Evolutionary conservation across 2,329 filamentous ascomycete species (phyloP), one percentile per base, ranked within the genome.

Genomic region (Ophiostoma montium): DNA sequence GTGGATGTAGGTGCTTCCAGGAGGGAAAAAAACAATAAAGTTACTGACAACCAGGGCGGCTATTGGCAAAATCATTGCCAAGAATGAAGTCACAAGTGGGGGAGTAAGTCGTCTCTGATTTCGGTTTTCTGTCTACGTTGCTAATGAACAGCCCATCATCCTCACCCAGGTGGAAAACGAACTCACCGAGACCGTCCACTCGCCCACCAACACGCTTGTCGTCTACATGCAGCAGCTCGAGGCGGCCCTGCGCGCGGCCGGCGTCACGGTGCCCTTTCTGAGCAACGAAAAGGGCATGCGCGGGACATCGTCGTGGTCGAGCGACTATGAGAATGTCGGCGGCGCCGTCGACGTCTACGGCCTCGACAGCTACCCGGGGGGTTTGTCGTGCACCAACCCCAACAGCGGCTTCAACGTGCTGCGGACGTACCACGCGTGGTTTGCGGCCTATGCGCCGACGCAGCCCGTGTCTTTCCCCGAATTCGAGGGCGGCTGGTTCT

Each of bases 101-200:
- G 86, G 86, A 9, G 53, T 54, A 43, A 44, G 53, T 48, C 12
- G 11, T 33, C 15, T 31, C 12, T 5, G 16, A 27, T 23, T n/a
- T 27, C 19, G 10, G 3, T 9, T 35, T 16, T 16, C 23, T 33
- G 3, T 35, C n/a, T 18, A 12, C n/a, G 11, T n/a, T 3, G 12
- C 38, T 19, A 5, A 38, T 41, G 39, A 12, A 42, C 27, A 53
- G 0, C 85, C 85, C 0, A 72, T 94, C 8, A 86, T 94, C 52
- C 66, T 90, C 1, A 73, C 84, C 38, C 86, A 94, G 61, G 81
- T 84, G 0, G 86, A 94, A 61, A 94, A 92, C 54, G 86, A 92
- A 61, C 89, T 90, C 8, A 35, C 35, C 33, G 53, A 53, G 18
- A 49, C 41, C 3, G 38, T n/a, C 10, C 48, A 51, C 12, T 48